Base-by-base conservation (phyloP, 148 eudicot species). In the Heliosperma pusillum region DNA sequence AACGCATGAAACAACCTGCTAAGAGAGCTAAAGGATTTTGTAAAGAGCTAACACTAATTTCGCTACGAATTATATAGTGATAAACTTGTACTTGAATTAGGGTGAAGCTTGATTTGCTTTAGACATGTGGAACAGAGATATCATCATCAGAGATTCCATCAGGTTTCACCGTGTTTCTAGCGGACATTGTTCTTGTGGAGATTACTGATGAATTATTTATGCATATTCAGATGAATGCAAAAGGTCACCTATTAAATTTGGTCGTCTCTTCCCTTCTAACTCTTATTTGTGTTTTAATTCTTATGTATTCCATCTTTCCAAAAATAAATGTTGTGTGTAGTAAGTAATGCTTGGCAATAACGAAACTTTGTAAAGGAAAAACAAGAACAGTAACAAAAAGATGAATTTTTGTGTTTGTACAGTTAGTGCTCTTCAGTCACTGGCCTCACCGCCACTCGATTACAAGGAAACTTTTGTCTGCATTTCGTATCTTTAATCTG, bases 1-100 rank as follows among this genome's bases (percentile, higher is more conserved):
- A 83, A 75, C 86, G 68, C 59, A 40, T 29, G 84, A 83, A 66
- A 85, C 85, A 2, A 80, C 77, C 77, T 85, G 74, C 74, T 85
- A 67, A 74, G 62, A 26, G 69, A 84, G 67, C 44, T 87, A 75
- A 74, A 77, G 86, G 84, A 47, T 10, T 47, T 47, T 47, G 22
- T 85, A 85, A 57, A 69, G 73, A 66, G 73, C 79, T 36, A 80
- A 81, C 45, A 74, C 76, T 25, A 74, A 86, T 40, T 84, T 50
- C 53, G 85, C 67, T 24, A 67, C 77, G 22, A 81, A 70, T 47
- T 63, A 75, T 70, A 55, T 69, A 5, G 84, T 73, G 83, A 85
- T 69, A 87, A 77, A 80, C 78, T 88, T 71, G 86, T 87, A 42
- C 82, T 86, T 72, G 84, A 83, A 55, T 88, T 85, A 56, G 86